phyloP scores from a whole-genome alignment of 2,329 filamentous ascomycete species.

The Reticulascus tulasneorum region DNA sequence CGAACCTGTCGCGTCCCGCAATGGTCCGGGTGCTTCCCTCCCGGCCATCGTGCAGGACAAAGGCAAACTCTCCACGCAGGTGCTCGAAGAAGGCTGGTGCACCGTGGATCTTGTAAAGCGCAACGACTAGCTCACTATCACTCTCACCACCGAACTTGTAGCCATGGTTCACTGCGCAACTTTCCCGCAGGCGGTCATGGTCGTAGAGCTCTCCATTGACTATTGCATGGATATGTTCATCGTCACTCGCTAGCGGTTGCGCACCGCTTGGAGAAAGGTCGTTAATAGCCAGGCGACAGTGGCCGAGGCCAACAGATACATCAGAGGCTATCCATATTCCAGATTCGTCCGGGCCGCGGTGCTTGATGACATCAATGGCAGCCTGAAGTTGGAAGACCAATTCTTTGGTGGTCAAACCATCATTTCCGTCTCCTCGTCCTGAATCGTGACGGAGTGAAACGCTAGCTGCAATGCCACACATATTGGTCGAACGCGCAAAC shows the following conservation, averaged over 20 bases:
- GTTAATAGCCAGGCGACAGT: constrained; percentile 49
- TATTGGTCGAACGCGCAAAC: too few relatives aligned
- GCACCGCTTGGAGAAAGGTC: constrained; percentile 42
- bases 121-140: constrained; percentile 50
- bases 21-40: constrained; percentile 31
- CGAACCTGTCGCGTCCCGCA: constrained; percentile 49
- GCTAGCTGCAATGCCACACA: too few relatives aligned
- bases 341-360: constrained; percentile 26
- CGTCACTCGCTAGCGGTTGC: constrained; percentile 40
- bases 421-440: too few relatives aligned
- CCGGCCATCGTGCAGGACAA: constrained; percentile 44
- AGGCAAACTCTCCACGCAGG: constrained; percentile 51
- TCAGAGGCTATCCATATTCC: constrained; percentile 21
- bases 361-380: constrained; percentile 21
- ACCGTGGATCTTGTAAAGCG: constrained; percentile 47
- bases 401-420: neutral
- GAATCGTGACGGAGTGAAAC: too few relatives aligned
- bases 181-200: constrained; percentile 37
- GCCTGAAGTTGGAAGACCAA: constrained; percentile 14
- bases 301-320: constrained; percentile 31
- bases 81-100: constrained; percentile 28
- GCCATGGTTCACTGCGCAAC: constrained; percentile 27
- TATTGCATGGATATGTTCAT: constrained; percentile 44
- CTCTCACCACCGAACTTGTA: constrained; percentile 42
- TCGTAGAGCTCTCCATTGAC: constrained; percentile 60